A percentile compares a stretch with the other conserved stretches of the same genome.
phyloP scores from a whole-genome alignment of 177 flowering plant genomes.

The Vitis hybrid region DNA sequence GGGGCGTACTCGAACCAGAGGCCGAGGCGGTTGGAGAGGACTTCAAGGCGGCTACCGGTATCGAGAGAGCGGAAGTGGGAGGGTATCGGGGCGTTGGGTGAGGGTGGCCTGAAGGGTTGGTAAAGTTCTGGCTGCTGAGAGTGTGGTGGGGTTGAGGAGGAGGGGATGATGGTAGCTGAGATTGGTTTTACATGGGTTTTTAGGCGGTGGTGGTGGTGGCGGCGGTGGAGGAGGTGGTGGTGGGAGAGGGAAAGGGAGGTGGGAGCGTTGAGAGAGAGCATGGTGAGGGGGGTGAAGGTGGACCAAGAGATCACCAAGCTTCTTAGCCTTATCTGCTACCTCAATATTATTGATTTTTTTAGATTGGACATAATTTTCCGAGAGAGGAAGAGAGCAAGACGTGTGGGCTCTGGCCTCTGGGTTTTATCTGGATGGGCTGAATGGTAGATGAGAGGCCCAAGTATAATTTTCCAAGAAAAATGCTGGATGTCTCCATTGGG shows the following conservation, averaged over 20 bases:
- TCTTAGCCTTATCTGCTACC: too few relatives aligned
- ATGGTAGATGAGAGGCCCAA: too few relatives aligned
- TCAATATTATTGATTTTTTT: too few relatives aligned
- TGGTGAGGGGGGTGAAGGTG: too few relatives aligned
- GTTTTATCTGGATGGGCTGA: too few relatives aligned
- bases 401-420: too few relatives aligned
- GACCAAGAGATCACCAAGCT: too few relatives aligned
- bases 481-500: too few relatives aligned
- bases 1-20: constrained; percentile 87
- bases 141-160: constrained; percentile 17
- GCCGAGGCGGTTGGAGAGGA: constrained; percentile 77
- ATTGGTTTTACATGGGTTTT: constrained; percentile 20
- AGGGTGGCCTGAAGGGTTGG: constrained; percentile 90
- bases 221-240: constrained; percentile 12
- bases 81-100: constrained; percentile 77
- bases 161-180: constrained; percentile 27
- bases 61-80: constrained; percentile 51
- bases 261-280: not conserved
- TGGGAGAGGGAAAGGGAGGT: constrained; percentile 3
- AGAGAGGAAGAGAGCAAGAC: too few relatives aligned
- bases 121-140: constrained; percentile 43
- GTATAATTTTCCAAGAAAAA: too few relatives aligned
- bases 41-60: constrained; percentile 45
- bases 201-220: constrained; percentile 6
- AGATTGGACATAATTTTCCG: too few relatives aligned